Evolutionary conservation across 352 stramenopile genomes (phyloP), one percentile per base, ranked within the genome.

Genomic region (Plasmopara halstedii): DNA sequence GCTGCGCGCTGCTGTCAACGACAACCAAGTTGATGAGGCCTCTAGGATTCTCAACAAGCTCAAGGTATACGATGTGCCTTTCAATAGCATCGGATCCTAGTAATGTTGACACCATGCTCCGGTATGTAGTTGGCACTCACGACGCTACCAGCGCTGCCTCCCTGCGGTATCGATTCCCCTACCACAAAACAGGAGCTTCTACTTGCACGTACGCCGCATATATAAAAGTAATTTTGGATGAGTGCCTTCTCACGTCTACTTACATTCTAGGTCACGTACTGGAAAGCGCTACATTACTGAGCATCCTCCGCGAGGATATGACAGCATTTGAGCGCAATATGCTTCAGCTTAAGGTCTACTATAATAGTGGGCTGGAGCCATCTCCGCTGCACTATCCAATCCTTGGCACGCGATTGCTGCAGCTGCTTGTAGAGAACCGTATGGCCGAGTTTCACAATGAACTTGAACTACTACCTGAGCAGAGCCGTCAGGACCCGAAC

Each of bases 391-490:
- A 88, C 31, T 94, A 74, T 51, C 73, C 86, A 20, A 90, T 96
- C 55, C 68, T 95, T 43, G 87, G 83, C 43, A 88, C 91, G 46
- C 83, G 89, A 25, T 57, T 96, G 43, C 70, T 96, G 36, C 87
- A 94, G 49, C 50, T 96, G 14, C 69, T 96, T 8, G 87, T 96
- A 19, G 85, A 96, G 59, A 95, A 95, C 63, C 79, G 83, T 51
- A 92, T 96, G 78, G 85, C 84, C 33, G 87, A 96, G 54, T 96
- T 96, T 61, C 86, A 96, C 79, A 95, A 90, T 46, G 84, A 96
- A 69, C 67, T 96, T 11, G 87, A 96, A 58, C 63, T 95, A 45
- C 70, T 96, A 23, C 78, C 77, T 3, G 83, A 91, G 46, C 63
- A 77, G 46, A 84, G 86, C 40, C 82, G 87, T 9, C 62, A 82